Percentiles rank a stretch among this genome's conserved stretches.
These are phyloP conservation scores for Fragilaria radians DNA, from an alignment of 108 stramenopile genomes.

Conservation along the genomic window DNA sequence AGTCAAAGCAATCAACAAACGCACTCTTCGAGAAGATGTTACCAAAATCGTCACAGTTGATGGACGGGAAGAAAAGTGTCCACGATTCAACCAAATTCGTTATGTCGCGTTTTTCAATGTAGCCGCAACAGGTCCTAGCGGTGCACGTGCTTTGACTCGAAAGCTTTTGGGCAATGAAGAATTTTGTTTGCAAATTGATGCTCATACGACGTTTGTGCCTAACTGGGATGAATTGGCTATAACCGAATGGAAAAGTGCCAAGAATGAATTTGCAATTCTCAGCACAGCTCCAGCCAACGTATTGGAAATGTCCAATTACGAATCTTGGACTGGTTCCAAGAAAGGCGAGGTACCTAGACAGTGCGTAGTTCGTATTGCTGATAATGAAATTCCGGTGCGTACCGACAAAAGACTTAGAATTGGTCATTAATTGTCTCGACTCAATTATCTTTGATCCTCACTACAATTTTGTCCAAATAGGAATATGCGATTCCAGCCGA, in stretches of 20 bases:
- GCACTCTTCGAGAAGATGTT: conserved; percentile 20
- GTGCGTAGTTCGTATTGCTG: conserved; percentile 51
- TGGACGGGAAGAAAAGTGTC: conserved; percentile 14
- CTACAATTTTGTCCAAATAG: conserved; percentile 11
- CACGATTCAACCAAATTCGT: conserved; percentile 53
- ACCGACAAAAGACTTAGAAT: not conserved
- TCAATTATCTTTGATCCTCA: not conserved
- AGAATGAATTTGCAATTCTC: conserved; percentile 92
- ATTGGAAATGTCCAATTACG: conserved; percentile 34
- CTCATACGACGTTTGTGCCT: conserved; percentile 76
- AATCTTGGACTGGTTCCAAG: conserved; percentile 14
- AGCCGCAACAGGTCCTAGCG: conserved; percentile 70
- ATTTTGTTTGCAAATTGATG: conserved; percentile 96
- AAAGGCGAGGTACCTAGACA: conserved; percentile 49
- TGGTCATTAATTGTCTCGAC: not conserved
- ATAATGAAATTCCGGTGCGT: conserved; percentile 42
- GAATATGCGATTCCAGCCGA: conserved; percentile 57
- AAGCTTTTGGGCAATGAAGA: conserved; percentile 91
- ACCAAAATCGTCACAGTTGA: conserved; percentile 24
- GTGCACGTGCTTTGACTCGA: conserved; percentile 61
- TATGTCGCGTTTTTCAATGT: conserved; percentile 43
- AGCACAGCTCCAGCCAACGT: conserved; percentile 67
- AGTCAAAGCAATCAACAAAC: conserved; percentile 14
- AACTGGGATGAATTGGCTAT: conserved; percentile 77
- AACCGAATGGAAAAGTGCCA: conserved; percentile 63